These are phyloP conservation scores for Barnettozyma wickerhamii DNA, from an alignment of 805 yeast species.

Conservation along the genomic window DNA sequence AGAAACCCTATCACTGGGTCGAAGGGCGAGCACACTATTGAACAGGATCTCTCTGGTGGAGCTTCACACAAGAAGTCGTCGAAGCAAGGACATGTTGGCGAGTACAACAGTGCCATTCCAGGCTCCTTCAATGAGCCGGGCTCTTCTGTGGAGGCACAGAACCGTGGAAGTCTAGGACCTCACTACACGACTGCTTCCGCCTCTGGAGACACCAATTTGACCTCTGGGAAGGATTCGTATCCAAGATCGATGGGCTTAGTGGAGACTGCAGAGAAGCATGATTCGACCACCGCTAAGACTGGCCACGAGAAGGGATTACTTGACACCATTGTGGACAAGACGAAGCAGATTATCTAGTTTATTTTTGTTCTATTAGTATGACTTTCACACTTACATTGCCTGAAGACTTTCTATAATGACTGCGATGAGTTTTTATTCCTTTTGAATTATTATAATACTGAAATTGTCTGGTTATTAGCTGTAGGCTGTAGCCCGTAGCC, in stretches of 20 bases:
- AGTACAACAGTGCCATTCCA: neutral
- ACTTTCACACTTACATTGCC: too few relatives aligned
- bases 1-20: constrained; percentile 16
- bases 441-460: too few relatives aligned
- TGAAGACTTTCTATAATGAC: constrained; percentile 6
- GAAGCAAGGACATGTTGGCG: too few relatives aligned
- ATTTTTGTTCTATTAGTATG: neutral
- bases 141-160: neutral
- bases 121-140: constrained; percentile 2
- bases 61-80: neutral
- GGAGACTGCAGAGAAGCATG: neutral
- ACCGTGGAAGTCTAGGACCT: neutral
- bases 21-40: neutral
- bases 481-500: too few relatives aligned
- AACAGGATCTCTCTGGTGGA: neutral
- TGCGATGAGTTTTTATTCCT: too few relatives aligned
- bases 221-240: neutral
- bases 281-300: neutral
- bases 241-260: neutral
- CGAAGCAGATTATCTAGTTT: constrained; percentile 8
- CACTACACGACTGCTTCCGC: neutral
- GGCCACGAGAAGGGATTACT: neutral
- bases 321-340: neutral
- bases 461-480: too few relatives aligned
- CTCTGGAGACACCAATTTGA: neutral